Conservation (phyloP, 495 filamentous ascomycete genomes). For the Penicillium egyptiacum region DNA sequence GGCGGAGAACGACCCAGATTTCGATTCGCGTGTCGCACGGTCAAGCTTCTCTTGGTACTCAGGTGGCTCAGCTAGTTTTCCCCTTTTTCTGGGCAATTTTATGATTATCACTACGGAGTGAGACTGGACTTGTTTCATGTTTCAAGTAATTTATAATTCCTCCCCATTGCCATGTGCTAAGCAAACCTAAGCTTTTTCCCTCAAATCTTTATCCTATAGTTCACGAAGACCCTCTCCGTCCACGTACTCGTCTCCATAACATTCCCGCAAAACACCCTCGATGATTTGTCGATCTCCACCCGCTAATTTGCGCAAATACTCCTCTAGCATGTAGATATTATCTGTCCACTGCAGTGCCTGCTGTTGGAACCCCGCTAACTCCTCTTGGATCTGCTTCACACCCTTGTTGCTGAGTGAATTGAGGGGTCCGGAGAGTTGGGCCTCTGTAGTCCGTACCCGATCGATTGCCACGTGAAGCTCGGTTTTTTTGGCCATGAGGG, state of each 20-base stretch:
- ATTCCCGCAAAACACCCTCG: slow-evolving; percentile 50
- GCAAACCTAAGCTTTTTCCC: slow-evolving; percentile 21
- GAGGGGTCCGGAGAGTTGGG: slow-evolving; percentile 21
- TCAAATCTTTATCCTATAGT: slow-evolving; percentile 9
- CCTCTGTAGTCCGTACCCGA: slow-evolving; percentile 23
- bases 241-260: slow-evolving; percentile 64
- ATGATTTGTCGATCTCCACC: slow-evolving; percentile 54
- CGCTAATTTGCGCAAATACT: slow-evolving; percentile 52
- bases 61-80: slow-evolving; percentile 23
- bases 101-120: slow-evolving; percentile 10
- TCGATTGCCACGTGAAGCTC: slow-evolving; percentile 29
- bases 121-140: neutral
- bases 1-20: slow-evolving; percentile 28
- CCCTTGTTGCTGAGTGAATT: slow-evolving; percentile 52
- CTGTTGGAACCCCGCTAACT: slow-evolving; percentile 45
- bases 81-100: slow-evolving; percentile 18
- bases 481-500: slow-evolving; percentile 27
- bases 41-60: slow-evolving; percentile 44
- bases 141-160: slow-evolving; percentile 6
- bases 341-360: slow-evolving; percentile 59
- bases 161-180: slow-evolving; percentile 1
- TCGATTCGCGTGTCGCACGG: slow-evolving; percentile 32
- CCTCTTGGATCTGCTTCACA: slow-evolving; percentile 50
- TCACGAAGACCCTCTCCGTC: slow-evolving; percentile 62
- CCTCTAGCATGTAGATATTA: slow-evolving; percentile 64